Conservation (phyloP, 179 eudicot species). For the Pouteria campechiana region DNA sequence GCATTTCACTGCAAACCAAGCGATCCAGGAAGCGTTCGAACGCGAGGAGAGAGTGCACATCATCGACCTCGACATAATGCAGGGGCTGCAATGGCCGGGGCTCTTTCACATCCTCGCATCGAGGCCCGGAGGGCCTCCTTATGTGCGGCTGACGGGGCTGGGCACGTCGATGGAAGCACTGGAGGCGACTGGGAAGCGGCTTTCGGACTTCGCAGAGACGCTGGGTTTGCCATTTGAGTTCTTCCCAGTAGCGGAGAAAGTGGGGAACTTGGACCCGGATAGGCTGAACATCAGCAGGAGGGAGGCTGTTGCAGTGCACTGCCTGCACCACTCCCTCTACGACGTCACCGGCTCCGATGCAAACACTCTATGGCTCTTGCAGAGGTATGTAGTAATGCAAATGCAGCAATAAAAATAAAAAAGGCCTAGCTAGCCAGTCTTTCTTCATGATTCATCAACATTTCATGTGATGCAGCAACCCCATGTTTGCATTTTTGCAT, state of each 20-base stretch:
- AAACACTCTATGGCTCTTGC: constrained; percentile 66
- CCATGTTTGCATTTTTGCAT: too few species aligned
- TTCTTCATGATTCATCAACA: too few species aligned
- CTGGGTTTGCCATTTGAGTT: constrained; percentile 86
- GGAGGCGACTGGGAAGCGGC: constrained; percentile 83
- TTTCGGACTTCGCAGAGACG: constrained; percentile 76
- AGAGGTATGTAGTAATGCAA: constrained; percentile 44
- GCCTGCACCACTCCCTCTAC: constrained; percentile 90
- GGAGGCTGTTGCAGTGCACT: constrained; percentile 96
- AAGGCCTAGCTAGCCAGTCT: too few species aligned
- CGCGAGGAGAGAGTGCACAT: constrained; percentile 80
- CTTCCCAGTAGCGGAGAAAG: constrained; percentile 36
- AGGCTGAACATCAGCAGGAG: constrained; percentile 60
- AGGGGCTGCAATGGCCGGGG: constrained; percentile 95
- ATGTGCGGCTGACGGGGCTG: constrained; percentile 70
- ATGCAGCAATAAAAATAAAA: too few species aligned
- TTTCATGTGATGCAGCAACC: too few species aligned
- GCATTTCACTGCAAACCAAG: constrained; percentile 93
- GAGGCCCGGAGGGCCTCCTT: constrained; percentile 84
- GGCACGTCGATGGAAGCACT: constrained; percentile 70
- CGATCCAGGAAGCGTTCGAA: constrained; percentile 87
- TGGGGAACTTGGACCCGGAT: constrained; percentile 50
- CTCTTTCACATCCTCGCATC: constrained; percentile 82
- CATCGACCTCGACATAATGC: constrained; percentile 90
- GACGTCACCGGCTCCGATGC: constrained; percentile 90